Percentiles rank a stretch among this genome's conserved stretches.
Conservation (phyloP, 1,284 basidiomycete species). For the Amylostereum areolatum region DNA sequence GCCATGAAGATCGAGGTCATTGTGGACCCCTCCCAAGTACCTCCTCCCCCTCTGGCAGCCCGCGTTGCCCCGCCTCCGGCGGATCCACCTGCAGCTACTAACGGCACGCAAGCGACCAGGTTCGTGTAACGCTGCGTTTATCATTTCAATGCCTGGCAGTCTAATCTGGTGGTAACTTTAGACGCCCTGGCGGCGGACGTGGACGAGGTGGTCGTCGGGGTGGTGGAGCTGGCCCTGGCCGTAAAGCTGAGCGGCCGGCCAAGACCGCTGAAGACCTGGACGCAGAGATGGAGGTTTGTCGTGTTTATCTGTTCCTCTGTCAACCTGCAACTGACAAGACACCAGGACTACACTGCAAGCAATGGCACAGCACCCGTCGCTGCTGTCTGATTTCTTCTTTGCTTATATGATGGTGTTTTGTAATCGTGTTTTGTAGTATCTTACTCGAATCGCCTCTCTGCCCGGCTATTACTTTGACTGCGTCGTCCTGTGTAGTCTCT, state of each 20-base stretch:
- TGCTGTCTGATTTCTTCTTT: slow-evolving; percentile 20
- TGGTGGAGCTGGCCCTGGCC: slow-evolving; percentile 32
- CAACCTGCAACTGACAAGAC: neutral
- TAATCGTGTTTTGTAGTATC: slow-evolving; percentile 10
- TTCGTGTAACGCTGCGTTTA: slow-evolving; percentile 23
- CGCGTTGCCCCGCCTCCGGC: slow-evolving; percentile 63
- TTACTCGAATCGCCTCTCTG: neutral
- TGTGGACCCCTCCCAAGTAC: slow-evolving; percentile 79
- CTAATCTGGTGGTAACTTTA: slow-evolving; percentile 11
- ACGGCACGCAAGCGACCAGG: slow-evolving; percentile 32
- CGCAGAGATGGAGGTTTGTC: slow-evolving; percentile 76
- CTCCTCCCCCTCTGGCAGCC: slow-evolving; percentile 58
- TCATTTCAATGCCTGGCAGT: neutral
- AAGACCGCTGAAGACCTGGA: slow-evolving; percentile 74
- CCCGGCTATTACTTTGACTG: neutral
- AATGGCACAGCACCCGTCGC: slow-evolving; percentile 37
- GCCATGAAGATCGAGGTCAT: slow-evolving; percentile 99
- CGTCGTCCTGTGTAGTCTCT: too few relatives aligned
- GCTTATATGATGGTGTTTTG: slow-evolving; percentile 11
- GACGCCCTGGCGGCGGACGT: slow-evolving; percentile 38
- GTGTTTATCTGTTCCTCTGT: slow-evolving; percentile 11
- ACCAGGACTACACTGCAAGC: slow-evolving; percentile 65
- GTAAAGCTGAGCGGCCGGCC: slow-evolving; percentile 61
- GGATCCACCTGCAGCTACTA: slow-evolving; percentile 14
- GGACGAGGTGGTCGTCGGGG: slow-evolving; percentile 41